Evolutionary conservation across 2,329 filamentous ascomycete species (phyloP).

Genomic region (Clonostachys chloroleuca): DNA sequence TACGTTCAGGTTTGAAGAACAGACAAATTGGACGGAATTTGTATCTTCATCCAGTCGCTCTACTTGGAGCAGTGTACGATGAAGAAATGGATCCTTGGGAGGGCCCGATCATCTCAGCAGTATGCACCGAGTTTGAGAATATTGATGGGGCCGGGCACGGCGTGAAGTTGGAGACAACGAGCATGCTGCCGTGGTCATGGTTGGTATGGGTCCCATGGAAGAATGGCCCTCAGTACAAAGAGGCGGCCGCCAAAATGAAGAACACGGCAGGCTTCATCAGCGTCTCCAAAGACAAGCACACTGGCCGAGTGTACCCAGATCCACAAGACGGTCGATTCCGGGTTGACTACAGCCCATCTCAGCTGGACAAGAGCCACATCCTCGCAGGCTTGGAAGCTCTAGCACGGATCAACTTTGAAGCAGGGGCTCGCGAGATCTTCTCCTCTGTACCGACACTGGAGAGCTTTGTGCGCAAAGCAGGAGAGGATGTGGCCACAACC

Average conservation of each 20-base stretch:
- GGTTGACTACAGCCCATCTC: constrained; percentile 56
- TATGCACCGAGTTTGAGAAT: constrained; percentile 2
- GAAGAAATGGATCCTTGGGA: background rate
- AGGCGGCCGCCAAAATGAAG: background rate
- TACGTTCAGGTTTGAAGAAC: background rate
- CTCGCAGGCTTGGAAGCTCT: constrained; percentile 63
- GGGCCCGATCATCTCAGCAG: background rate
- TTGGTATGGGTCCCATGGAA: constrained; percentile 1
- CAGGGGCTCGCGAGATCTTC: constrained; percentile 71
- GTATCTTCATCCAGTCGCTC: background rate
- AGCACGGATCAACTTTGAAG: constrained; percentile 67
- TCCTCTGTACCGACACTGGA: constrained; percentile 52
- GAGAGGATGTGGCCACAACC: constrained; percentile 32
- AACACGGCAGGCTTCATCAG: background rate
- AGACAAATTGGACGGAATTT: background rate
- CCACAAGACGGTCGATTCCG: background rate
- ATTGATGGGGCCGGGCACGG: constrained; percentile 1
- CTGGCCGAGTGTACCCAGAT: constrained; percentile 1
- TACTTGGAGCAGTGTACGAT: background rate
- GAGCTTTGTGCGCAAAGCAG: constrained; percentile 43
- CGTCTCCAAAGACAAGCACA: background rate
- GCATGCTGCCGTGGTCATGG: constrained; percentile 1
- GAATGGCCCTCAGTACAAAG: constrained; percentile 1
- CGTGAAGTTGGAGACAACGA: constrained; percentile 1
- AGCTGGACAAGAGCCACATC: constrained; percentile 62